Evolutionary conservation across 139 green algal genomes (phyloP).

Genomic region (Pseudopediastrum boryanum): DNA sequence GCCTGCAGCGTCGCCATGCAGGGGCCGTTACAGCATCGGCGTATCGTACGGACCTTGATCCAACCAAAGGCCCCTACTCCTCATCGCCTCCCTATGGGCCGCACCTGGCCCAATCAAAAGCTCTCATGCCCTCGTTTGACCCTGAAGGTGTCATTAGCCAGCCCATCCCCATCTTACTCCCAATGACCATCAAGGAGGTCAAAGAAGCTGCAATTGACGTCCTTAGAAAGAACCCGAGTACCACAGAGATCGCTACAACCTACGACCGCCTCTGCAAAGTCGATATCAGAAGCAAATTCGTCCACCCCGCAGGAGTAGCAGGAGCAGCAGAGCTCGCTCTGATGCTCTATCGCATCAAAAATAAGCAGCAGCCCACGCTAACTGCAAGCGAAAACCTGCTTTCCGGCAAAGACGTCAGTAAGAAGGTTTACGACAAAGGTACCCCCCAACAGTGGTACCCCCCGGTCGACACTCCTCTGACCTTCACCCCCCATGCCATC

Average conservation of each 20-base stretch:
- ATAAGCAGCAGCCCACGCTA: background rate
- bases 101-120: too few relatives aligned
- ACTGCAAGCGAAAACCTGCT: constrained; percentile 1
- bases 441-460: too few relatives aligned
- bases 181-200: background rate
- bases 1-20: too few relatives aligned
- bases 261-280: constrained; percentile 9
- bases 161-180: constrained; percentile 1
- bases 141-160: background rate
- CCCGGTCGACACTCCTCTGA: constrained; percentile 8
- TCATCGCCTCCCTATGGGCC: too few relatives aligned
- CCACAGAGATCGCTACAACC: background rate
- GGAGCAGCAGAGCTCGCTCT: constrained; percentile 24
- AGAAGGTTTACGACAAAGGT: constrained; percentile 3
- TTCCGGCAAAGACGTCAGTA: background rate
- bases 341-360: constrained; percentile 6
- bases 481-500: background rate
- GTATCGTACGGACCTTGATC: too few relatives aligned
- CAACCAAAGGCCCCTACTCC: too few relatives aligned
- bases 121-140: too few relatives aligned
- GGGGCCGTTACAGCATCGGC: too few relatives aligned
- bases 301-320: constrained; percentile 10
- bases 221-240: background rate
- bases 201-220: constrained; percentile 7
- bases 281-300: constrained; percentile 3